Base-by-base conservation (phyloP, 2,329 filamentous ascomycete species). In the Cercospora sesami region DNA sequence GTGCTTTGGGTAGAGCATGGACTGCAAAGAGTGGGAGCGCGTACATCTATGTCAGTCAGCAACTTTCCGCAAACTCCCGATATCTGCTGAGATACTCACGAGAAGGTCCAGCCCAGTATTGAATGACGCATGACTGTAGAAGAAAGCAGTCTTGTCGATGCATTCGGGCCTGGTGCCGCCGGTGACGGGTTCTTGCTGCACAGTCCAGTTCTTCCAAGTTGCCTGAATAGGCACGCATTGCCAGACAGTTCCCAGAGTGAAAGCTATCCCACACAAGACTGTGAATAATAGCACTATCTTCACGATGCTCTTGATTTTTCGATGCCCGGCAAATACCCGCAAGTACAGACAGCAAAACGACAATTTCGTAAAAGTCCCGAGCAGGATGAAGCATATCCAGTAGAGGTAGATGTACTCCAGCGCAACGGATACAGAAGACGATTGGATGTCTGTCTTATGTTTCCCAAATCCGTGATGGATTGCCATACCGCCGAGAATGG, bases 21-120 rank as follows among this genome's bases (percentile, higher is more conserved):
- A 78, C 71, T 16, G 74, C 62, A 1, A 74, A 74, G 16, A 78
- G 72, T 3, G 76, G 76, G 10, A 78, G 68, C 42, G 73, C 23
- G 68, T 72, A 77, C 62, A 78, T 69, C 71, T 65, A 16, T 5
- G 2, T n/a, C 18, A 68, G 63, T 63, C 23, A 58, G 60, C 48
- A 12, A 21, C 4, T 9, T 18, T 9, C 30, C 28, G 2, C 21
- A 10, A 28, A n/a, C 7, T 31, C 14, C 10, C 16, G 4, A 30
- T 14, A 16, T 39, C 14, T 28, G n/a, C 28, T 36, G n/a, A 8
- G 55, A 21, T 48, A 71, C 72, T 64, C 57, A 73, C 74, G 5
- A 75, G 63, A 48, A 77, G 60, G 30, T 77, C 75, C 67, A 74
- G 70, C 9, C 74, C 42, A 1, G 71, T 73, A 59, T 75, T 77